Evolutionary conservation across 257 asterid genomes (phyloP), one percentile per base, ranked within the genome.

Genomic region (Solanum okadae): DNA sequence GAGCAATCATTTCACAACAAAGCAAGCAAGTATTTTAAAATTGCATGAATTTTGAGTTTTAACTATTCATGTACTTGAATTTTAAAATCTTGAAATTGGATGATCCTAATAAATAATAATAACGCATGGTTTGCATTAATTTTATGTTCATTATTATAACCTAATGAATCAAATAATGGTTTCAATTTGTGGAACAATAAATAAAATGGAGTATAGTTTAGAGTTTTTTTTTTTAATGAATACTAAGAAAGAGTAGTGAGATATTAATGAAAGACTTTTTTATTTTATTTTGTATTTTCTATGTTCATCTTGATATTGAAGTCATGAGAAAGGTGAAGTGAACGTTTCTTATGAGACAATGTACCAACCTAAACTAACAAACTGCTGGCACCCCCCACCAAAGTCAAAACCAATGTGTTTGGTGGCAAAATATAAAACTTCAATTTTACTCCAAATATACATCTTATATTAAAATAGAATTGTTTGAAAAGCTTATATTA

Each of bases 241-340:
- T 38, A 33, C 73, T 63, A 61, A 23, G 22, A 84, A 71, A 71
- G 44, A 72, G 6, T 18, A 16, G 25, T 33, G 15, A 84, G 42
- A 61, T 61, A 56, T 35, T 63, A n/a, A 33, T 37, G 29, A 61
- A 35, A 37, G 65, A 63, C 1, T 49, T 49, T 49, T 49, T 85
- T 10, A 10, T 63, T n/a, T n/a, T n/a, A 56, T 10, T 23, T n/a
- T n/a, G 27, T 10, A 27, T 23, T 61, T 61, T 61, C 6, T 61
- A 68, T 68, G 35, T 29, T 68, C 76, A 93, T 56, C 94, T 91
- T 94, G 83, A 88, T 79, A 84, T 31, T 81, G 81, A 94, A 93
- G 98, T 42, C 49, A 16, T 52, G 61, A 87, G 94, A 94, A 93
- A 91, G 98, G 94, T 94, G 92, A 87, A 89, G 90, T 87, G 94